These are phyloP conservation scores for Ampelomyces quisqualis DNA, from an alignment of 2,329 filamentous ascomycete genomes.

Conservation along the genomic window DNA sequence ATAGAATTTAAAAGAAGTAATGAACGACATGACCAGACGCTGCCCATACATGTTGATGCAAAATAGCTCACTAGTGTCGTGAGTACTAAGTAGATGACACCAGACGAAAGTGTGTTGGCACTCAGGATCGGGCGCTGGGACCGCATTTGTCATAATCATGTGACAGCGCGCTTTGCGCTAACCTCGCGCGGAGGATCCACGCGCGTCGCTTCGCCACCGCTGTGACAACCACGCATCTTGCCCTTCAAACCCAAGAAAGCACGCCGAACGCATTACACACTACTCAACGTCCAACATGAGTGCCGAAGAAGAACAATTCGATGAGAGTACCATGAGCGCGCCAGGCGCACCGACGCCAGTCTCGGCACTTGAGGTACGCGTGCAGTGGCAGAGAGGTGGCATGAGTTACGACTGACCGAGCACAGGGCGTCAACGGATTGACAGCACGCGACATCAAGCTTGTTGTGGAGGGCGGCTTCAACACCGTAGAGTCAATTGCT, in stretches of 20 bases:
- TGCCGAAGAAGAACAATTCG: constrained; percentile 63
- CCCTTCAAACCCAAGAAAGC: background rate
- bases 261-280: background rate
- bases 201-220: constrained; percentile 19
- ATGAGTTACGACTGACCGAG: constrained; percentile 2
- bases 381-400: background rate
- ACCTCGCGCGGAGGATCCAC: background rate
- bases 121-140: too few relatives aligned
- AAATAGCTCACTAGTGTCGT: too few relatives aligned
- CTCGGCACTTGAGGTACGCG: constrained; percentile 74
- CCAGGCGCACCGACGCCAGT: constrained; percentile 94
- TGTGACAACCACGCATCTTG: constrained; percentile 5
- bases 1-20: background rate
- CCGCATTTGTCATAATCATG: constrained; percentile 16
- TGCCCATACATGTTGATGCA: too few relatives aligned
- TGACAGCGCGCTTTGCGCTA: constrained; percentile 31
- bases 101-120: too few relatives aligned
- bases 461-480: constrained; percentile 85
- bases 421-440: constrained; percentile 80
- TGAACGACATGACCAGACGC: background rate
- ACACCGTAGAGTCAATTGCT: constrained; percentile 93
- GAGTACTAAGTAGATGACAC: too few relatives aligned
- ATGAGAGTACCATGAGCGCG: constrained; percentile 66
- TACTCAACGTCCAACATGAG: constrained; percentile 44
- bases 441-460: constrained; percentile 96